Evolutionary conservation across 352 stramenopile species (phyloP).

Genomic region (Pythium myriotylum): DNA sequence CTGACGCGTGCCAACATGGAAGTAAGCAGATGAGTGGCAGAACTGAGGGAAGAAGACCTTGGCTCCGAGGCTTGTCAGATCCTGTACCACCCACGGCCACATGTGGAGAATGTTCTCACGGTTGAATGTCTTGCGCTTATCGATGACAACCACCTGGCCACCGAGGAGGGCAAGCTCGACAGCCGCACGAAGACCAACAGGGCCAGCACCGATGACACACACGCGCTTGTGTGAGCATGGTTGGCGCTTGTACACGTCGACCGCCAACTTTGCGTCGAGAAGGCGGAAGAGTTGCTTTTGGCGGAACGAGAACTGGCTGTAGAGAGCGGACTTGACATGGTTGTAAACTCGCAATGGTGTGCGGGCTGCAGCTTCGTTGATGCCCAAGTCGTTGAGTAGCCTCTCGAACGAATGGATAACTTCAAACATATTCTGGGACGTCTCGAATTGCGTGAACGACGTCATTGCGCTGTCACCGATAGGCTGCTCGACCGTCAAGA

Average conservation of each 20-base stretch:
- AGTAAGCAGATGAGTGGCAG: slow-evolving; percentile 82
- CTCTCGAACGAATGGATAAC: slow-evolving; percentile 56
- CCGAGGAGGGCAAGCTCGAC: slow-evolving; percentile 76
- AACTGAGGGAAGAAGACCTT: slow-evolving; percentile 86
- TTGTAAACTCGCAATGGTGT: slow-evolving; percentile 68
- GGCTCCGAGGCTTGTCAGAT: slow-evolving; percentile 74
- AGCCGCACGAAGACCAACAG: slow-evolving; percentile 70
- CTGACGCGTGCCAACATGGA: slow-evolving; percentile 86
- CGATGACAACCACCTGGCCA: slow-evolving; percentile 71
- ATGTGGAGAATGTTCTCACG: slow-evolving; percentile 86
- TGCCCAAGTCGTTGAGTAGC: slow-evolving; percentile 52
- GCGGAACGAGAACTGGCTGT: slow-evolving; percentile 65
- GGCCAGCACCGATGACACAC: slow-evolving; percentile 74
- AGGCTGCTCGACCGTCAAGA: slow-evolving; percentile 39
- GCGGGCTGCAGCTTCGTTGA: slow-evolving; percentile 51
- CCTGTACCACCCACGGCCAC: slow-evolving; percentile 85
- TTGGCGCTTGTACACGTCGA: slow-evolving; percentile 58
- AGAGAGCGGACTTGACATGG: slow-evolving; percentile 60
- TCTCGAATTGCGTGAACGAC: slow-evolving; percentile 66
- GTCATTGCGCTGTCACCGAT: slow-evolving; percentile 41
- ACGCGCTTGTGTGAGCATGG: slow-evolving; percentile 71
- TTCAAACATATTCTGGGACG: slow-evolving; percentile 63
- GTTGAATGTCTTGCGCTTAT: slow-evolving; percentile 83
- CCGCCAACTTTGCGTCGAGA: slow-evolving; percentile 53
- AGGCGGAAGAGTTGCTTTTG: slow-evolving; percentile 82